Conservation (phyloP, 345 rosid species). For the Clausena lansium region DNA sequence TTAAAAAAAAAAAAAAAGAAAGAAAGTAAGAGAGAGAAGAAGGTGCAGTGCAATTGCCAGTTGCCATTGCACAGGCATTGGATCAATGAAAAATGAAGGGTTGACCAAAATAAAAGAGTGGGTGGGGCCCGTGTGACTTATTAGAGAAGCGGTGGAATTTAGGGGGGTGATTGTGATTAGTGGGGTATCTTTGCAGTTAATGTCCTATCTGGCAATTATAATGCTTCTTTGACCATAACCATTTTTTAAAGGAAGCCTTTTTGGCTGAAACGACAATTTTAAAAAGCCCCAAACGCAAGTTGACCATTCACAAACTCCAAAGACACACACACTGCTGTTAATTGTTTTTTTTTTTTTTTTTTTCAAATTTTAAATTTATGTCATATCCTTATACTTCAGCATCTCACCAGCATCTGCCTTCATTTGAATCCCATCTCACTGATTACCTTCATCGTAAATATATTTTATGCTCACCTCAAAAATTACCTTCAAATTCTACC, state of each 20-base stretch:
- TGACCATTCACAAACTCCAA: conserved; percentile 12
- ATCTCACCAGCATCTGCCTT: no score
- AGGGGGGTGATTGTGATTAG: background rate
- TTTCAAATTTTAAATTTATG: background rate
- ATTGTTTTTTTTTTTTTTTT: no score
- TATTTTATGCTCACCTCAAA: no score
- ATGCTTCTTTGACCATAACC: conserved; percentile 12
- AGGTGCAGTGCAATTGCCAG: background rate
- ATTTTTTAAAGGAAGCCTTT: background rate
- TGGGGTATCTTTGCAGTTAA: background rate
- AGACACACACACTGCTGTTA: background rate
- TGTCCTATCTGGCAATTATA: conserved; percentile 9
- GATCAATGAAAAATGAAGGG: conserved; percentile 10
- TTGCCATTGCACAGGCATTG: background rate
- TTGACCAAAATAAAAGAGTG: conserved; percentile 19
- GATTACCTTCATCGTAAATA: no score
- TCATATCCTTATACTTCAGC: background rate
- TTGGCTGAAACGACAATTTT: background rate
- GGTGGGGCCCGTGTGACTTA: conserved; percentile 6
- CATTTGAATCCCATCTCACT: no score
- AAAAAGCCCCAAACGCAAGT: conserved; percentile 3
- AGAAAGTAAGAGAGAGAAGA: background rate
- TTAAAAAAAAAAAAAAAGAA: no score
- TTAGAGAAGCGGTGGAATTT: conserved; percentile 18
- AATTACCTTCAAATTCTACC: no score